Base-by-base conservation (phyloP, 805 yeast species). In the Ascoidea tarda region DNA sequence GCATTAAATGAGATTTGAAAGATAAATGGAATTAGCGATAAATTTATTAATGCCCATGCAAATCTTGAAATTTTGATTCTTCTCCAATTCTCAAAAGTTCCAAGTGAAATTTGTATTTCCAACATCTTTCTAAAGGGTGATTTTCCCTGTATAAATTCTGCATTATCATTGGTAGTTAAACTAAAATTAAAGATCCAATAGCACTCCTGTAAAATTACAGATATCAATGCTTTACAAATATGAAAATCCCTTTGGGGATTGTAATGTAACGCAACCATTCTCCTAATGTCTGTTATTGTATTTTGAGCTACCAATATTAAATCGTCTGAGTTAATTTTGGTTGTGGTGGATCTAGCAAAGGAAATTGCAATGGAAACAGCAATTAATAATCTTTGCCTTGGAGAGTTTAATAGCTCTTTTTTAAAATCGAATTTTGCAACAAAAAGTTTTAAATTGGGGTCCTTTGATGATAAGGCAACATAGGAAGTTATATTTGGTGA, bases 41-140 rank as follows among this genome's bases (percentile, higher is more conserved):
- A 33, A 44, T 56, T 56, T 16, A 52, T 38, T 6, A 56, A 31
- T 4, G 52, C 52, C 58, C 58, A 56, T 6, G 58, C 55, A 42
- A 54, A 52, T 32, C 52, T 49, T 1, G 54, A 57, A 4, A 47
- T 21, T 33, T 54, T 52, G 33, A 14, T 49, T 16, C 57, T 51
- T 32, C 46, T 38, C 52, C 56, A 55, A 32, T 52, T 47, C 10
- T 28, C 21, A 8, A 28, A 14, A n/a, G 56, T 75, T 1, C 93
- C 91, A 46, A 87, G 62, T 0, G 81, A 69, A 53, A 84, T 70
- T 60, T 87, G 95, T 51, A 87, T 68, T 14, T 87, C 77, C 44
- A 87, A 66, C 49, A 88, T 67, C 51, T 84, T 75, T 60, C 87
- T 96, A 51, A 86, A 70, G 1, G 93, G 88, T 10, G 91, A 91